A percentile compares a stretch with the other conserved stretches of the same genome.
These are phyloP conservation scores for Penicillium crustosum DNA, from an alignment of 2,329 filamentous ascomycete genomes.

Conservation along the genomic window DNA sequence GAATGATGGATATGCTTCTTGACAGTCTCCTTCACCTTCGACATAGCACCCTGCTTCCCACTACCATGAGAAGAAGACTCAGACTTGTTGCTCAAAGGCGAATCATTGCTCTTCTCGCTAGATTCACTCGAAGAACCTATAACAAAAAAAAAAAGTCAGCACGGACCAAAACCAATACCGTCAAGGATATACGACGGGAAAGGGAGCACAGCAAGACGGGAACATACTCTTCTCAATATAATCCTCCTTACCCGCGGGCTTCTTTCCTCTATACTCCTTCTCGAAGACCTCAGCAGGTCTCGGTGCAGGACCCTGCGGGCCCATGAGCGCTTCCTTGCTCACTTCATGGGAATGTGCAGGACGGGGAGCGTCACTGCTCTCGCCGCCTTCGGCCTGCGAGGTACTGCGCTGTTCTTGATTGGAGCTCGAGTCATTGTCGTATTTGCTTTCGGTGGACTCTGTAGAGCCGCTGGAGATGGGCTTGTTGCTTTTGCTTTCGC, in stretches of 20 bases:
- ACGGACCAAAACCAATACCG: background rate
- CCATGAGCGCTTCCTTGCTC: slow-evolving; percentile 33
- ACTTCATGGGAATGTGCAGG: slow-evolving; percentile 4
- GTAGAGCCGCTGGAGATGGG: background rate
- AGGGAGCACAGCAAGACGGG: too few relatives aligned
- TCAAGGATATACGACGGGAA: background rate
- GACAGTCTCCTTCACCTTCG: slow-evolving; percentile 26
- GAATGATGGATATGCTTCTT: slow-evolving; percentile 19
- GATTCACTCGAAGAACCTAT: slow-evolving; percentile 1
- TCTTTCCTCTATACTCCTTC: slow-evolving; percentile 27
- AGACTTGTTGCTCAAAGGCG: background rate
- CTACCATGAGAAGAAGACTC: background rate
- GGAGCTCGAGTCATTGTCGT: background rate
- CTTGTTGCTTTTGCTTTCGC: background rate
- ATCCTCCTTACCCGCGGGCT: slow-evolving; percentile 4
- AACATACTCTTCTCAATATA: background rate
- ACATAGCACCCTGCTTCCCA: slow-evolving; percentile 18
- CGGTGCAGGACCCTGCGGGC: slow-evolving; percentile 28
- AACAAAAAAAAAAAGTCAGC: background rate
- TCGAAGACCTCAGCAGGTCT: slow-evolving; percentile 31
- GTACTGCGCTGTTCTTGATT: slow-evolving; percentile 19
- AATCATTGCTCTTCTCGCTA: slow-evolving; percentile 1
- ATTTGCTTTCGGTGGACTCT: background rate
- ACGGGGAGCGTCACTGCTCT: background rate
- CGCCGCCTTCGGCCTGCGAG: slow-evolving; percentile 2